Evolutionary conservation across 306 rosid species (phyloP).

Genomic region (Mucuna pruriens): DNA sequence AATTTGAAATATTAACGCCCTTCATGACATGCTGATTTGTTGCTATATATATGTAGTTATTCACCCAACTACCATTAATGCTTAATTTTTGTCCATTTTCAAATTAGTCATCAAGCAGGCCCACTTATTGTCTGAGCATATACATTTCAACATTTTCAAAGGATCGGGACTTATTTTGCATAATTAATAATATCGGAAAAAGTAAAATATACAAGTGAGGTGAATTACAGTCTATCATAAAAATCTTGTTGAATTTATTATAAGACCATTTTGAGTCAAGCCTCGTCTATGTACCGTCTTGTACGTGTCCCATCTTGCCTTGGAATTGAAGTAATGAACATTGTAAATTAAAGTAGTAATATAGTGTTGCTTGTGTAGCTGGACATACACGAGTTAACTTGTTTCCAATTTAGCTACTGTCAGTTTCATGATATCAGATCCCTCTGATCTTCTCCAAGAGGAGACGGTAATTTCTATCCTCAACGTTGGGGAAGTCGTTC

Average conservation of each 20-base stretch:
- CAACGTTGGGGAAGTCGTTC: background rate
- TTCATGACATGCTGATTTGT: too few species aligned
- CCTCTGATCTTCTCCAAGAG: background rate
- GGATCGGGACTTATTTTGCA: background rate
- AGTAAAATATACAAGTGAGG: too few species aligned
- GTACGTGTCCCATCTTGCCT: background rate
- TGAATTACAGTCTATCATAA: too few species aligned
- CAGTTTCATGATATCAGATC: background rate
- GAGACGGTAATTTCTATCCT: background rate
- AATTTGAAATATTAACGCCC: too few species aligned
- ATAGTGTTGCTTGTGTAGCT: background rate
- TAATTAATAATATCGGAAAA: too few species aligned
- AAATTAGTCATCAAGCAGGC: background rate
- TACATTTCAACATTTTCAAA: background rate
- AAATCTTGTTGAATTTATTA: too few species aligned
- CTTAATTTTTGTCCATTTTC: too few species aligned
- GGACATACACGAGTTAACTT: background rate
- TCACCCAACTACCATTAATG: too few species aligned
- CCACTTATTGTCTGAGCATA: too few species aligned
- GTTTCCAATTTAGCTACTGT: background rate
- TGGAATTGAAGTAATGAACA: background rate
- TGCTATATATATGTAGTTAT: too few species aligned
- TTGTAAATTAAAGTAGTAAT: background rate
- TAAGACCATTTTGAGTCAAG: too few species aligned
- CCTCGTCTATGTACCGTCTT: background rate